Conservation (phyloP, 495 filamentous ascomycete species). For the Clavariopsis aquatica region DNA sequence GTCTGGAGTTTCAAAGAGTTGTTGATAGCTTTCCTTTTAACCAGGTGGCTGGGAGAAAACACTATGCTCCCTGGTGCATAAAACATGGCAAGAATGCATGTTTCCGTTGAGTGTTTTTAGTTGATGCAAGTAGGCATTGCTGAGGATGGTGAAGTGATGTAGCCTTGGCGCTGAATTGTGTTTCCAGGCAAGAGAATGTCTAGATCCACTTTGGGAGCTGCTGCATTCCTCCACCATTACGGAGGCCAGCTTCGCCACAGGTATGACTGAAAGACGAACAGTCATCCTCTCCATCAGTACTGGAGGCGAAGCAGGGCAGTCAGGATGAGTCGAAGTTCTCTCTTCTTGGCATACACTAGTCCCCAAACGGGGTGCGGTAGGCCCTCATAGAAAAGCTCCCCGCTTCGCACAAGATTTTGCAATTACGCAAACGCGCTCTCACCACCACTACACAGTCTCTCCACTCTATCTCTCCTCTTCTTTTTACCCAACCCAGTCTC, state of each 20-base stretch:
- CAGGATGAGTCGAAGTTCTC: conserved; percentile 19
- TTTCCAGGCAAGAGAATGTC: too few relatives aligned
- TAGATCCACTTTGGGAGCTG: too few relatives aligned
- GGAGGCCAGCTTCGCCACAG: conserved; percentile 7
- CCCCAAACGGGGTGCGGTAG: neutral
- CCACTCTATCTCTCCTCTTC: neutral
- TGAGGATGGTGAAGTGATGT: too few relatives aligned
- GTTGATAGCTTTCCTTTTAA: neutral
- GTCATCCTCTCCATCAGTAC: neutral
- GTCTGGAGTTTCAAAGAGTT: neutral
- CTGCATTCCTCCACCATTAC: neutral
- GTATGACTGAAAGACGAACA: conserved; percentile 17
- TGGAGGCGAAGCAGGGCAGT: conserved; percentile 5
- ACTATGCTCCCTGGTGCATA: neutral
- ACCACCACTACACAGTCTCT: conserved; percentile 1
- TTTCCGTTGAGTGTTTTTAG: too few relatives aligned
- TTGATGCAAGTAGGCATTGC: neutral
- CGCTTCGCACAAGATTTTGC: conserved; percentile 18
- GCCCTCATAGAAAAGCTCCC: conserved; percentile 4
- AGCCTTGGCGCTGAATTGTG: too few relatives aligned
- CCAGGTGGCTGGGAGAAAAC: neutral
- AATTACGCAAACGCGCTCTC: neutral
- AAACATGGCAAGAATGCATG: neutral
- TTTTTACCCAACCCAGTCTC: neutral
- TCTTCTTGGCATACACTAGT: conserved; percentile 1